Base-by-base conservation (phyloP, 768 basidiomycete species). In the Lactarius deliciosus region DNA sequence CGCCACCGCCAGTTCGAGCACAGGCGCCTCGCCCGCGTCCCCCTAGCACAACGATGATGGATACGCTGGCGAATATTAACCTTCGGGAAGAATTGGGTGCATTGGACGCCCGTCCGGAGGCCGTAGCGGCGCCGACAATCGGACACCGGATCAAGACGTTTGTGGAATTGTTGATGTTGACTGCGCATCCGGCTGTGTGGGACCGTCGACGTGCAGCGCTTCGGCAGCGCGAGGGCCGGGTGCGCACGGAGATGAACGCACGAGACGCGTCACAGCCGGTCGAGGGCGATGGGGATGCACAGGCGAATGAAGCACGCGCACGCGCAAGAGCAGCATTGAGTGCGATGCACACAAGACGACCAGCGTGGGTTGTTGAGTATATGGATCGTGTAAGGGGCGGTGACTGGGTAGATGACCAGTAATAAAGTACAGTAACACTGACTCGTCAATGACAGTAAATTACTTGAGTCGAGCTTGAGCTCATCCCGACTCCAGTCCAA, bases 181-280 rank as follows among this genome's bases (percentile, higher is more conserved):
- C 70, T 36, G 60, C 66, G 36, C 65, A 69, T 58, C 70, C 70
- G 8, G 70, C 70, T 1, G n/a, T 69, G 28, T 71, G 70, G 70
- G 65, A 71, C 13, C 70, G 70, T 8, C 70, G 70, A 16, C 70
- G 70, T n/a, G 43, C 65, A 7, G 61, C 59, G 3, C 60, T 71
- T 47, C 57, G 65, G 50, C 68, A 63, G 32, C 68, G 70, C 20
- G 70, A 71, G 38, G 70, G 70, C n/a, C 55, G 61, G 4, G 41
- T 71, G 3, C 64, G 70, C 47, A 64, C 63, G 28, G 70, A 71
- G 63, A 54, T 63, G 38, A 59, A 64, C 18, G 59, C 54, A 2
- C 63, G 65, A 20, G 47, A 59, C 8, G 34, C 36, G 15, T 25
- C 57, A 20, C 41, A 28, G 43, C 32, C 38, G 3, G 41, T 5